Evolutionary conservation across 106 monocot genomes (phyloP).

Genomic region (Hemerocallis citrina): DNA sequence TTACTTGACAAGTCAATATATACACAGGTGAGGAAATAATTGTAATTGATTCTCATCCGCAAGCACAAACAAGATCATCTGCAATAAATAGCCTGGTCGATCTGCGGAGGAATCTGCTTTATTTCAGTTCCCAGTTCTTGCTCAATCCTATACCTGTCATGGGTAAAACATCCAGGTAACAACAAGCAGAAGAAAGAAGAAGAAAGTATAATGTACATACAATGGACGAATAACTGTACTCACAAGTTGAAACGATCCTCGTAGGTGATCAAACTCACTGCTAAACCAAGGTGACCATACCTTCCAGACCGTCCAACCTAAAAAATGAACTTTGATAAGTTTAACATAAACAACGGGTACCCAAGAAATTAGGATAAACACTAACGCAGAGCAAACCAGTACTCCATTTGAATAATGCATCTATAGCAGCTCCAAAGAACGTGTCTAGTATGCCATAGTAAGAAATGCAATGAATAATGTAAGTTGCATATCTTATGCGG

Average conservation of each 20-base stretch:
- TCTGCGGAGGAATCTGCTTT: constrained; percentile 87
- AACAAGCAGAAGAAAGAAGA: not conserved
- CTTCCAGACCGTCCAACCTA: constrained; percentile 97
- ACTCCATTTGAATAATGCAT: too few species aligned
- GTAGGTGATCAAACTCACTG: constrained; percentile 89
- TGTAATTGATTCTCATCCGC: not conserved
- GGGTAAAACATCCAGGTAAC: not conserved
- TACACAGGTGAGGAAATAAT: constrained; percentile 3
- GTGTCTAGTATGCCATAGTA: too few species aligned
- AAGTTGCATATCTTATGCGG: too few species aligned
- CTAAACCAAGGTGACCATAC: constrained; percentile 91
- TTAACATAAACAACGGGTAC: not conserved
- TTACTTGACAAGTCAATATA: constrained; percentile 10
- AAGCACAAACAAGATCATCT: constrained; percentile 27
- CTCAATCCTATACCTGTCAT: constrained; percentile 84
- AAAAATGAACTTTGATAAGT: not conserved
- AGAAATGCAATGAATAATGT: too few species aligned
- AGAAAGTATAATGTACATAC: not conserved
- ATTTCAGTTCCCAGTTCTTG: constrained; percentile 98
- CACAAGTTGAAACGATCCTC: constrained; percentile 96
- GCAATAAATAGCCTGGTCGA: constrained; percentile 89
- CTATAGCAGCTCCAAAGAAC: too few species aligned
- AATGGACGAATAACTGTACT: not conserved
- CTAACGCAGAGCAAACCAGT: too few species aligned
- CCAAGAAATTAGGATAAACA: too few species aligned